Conservation (phyloP, 2,329 filamentous ascomycete genomes). For the Fusarium euwallaceae region DNA sequence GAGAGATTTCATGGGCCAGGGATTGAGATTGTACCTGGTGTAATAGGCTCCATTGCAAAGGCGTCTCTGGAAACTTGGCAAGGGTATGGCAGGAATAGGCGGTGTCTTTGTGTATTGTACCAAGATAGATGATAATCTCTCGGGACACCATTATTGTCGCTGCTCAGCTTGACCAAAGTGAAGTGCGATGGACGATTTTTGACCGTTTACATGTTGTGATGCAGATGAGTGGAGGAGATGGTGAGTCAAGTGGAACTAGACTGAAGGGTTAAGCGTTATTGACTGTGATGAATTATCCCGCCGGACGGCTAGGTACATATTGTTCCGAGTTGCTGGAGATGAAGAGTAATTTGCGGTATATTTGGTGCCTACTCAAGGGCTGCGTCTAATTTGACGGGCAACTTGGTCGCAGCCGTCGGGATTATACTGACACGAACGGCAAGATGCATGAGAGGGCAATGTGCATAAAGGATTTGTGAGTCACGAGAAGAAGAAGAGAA, state of each 20-base stretch:
- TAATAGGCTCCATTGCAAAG: slow-evolving; percentile 13
- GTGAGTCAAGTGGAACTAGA: slow-evolving; percentile 13
- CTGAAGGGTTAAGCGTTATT: slow-evolving; percentile 8
- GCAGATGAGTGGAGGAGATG: background rate
- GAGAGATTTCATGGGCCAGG: slow-evolving; percentile 1
- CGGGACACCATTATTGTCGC: background rate
- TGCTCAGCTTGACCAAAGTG: background rate
- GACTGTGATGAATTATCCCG: background rate
- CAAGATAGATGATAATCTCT: slow-evolving; percentile 3
- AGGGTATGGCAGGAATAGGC: slow-evolving; percentile 4
- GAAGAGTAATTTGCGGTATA: slow-evolving; percentile 19
- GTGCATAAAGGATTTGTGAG: slow-evolving; percentile 1
- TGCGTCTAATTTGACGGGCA: background rate
- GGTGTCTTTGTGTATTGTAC: background rate
- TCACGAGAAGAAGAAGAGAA: background rate
- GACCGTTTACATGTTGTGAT: background rate
- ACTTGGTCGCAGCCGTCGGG: background rate
- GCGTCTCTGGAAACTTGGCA: slow-evolving; percentile 16
- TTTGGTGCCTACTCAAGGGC: background rate
- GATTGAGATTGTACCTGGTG: slow-evolving; percentile 7
- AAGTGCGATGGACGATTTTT: background rate
- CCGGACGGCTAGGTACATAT: background rate
- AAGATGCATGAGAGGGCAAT: slow-evolving; percentile 12
- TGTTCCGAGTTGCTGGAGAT: background rate
- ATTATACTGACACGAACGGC: background rate